phyloP scores from a whole-genome alignment of 495 filamentous ascomycete species.

The Lasiosphaeria ovina region DNA sequence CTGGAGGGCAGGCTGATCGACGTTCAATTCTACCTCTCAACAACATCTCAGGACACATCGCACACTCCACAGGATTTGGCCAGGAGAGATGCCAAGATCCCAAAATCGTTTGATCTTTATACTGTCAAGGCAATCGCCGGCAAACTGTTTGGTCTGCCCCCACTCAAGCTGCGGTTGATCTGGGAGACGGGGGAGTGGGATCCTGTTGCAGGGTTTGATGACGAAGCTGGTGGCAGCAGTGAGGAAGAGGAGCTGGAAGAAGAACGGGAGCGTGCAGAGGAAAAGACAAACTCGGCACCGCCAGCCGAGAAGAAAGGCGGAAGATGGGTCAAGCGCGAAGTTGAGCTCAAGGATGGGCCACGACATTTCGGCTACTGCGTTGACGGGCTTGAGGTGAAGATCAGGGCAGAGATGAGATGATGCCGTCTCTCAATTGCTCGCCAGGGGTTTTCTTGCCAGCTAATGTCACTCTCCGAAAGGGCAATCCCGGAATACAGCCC shows the following conservation, averaged over 20 bases:
- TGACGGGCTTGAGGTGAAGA: slow-evolving; percentile 63
- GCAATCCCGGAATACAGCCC: not conserved
- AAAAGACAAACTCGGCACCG: not conserved
- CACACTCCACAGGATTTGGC: slow-evolving; percentile 2
- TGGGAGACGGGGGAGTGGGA: slow-evolving; percentile 87
- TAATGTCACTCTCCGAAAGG: not conserved
- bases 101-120: slow-evolving; percentile 75
- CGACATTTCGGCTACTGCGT: slow-evolving; percentile 79
- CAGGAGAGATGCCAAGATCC: slow-evolving; percentile 47
- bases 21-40: slow-evolving; percentile 54
- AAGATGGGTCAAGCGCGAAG: slow-evolving; percentile 68
- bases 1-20: slow-evolving; percentile 71
- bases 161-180: slow-evolving; percentile 62
- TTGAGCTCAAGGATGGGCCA: slow-evolving; percentile 78
- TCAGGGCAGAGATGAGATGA: slow-evolving; percentile 61
- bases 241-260: slow-evolving; percentile 50
- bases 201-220: slow-evolving; percentile 64
- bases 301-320: slow-evolving; percentile 31
- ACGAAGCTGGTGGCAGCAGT: slow-evolving; percentile 54
- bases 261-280: slow-evolving; percentile 15
- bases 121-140: slow-evolving; percentile 74
- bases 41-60: not conserved
- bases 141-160: slow-evolving; percentile 62
- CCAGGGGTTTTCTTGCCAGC: not conserved
- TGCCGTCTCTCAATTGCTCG: not conserved